Percentiles rank a stretch among this genome's conserved stretches.
Conservation (phyloP, 176 grass and related monocot genomes). For the Aegilops umbellulata region DNA sequence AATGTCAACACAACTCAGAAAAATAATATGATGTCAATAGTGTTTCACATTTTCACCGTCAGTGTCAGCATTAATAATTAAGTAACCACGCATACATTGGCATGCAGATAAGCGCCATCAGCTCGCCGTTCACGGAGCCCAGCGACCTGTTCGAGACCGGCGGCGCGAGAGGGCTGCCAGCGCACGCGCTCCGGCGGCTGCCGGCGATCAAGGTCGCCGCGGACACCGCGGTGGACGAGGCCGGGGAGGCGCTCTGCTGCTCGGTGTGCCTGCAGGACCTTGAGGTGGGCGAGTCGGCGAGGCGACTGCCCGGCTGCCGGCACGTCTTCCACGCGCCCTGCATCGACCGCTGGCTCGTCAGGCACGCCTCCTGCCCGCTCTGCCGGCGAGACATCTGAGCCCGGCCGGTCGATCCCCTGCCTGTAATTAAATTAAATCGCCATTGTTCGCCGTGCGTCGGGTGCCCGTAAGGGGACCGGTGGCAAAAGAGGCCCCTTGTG, state of each 20-base stretch:
- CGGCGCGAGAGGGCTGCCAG: slow-evolving; percentile 37
- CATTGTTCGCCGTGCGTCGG: background rate
- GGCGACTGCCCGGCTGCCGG: slow-evolving; percentile 53
- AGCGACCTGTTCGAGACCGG: slow-evolving; percentile 77
- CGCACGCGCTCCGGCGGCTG: slow-evolving; percentile 43
- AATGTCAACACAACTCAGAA: too few relatives aligned
- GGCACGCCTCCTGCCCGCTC: slow-evolving; percentile 81
- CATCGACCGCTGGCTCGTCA: slow-evolving; percentile 80
- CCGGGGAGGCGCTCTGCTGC: slow-evolving; percentile 67
- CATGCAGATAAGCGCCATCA: slow-evolving; percentile 76
- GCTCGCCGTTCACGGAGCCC: slow-evolving; percentile 64
- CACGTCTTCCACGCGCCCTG: slow-evolving; percentile 74
- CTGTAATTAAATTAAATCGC: background rate
- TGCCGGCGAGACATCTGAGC: slow-evolving; percentile 64
- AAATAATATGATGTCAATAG: background rate
- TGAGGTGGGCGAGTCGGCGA: slow-evolving; percentile 47
- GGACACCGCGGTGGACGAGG: slow-evolving; percentile 40
- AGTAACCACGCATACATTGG: background rate
- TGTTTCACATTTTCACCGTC: background rate
- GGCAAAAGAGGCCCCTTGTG: background rate
- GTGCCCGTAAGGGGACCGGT: slow-evolving; percentile 2
- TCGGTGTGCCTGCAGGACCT: slow-evolving; percentile 95
- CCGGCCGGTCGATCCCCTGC: background rate
- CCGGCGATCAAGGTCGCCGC: slow-evolving; percentile 48
- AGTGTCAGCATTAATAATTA: background rate